phyloP scores from a whole-genome alignment of 1,284 basidiomycete species.

The Naganishia sp. region DNA sequence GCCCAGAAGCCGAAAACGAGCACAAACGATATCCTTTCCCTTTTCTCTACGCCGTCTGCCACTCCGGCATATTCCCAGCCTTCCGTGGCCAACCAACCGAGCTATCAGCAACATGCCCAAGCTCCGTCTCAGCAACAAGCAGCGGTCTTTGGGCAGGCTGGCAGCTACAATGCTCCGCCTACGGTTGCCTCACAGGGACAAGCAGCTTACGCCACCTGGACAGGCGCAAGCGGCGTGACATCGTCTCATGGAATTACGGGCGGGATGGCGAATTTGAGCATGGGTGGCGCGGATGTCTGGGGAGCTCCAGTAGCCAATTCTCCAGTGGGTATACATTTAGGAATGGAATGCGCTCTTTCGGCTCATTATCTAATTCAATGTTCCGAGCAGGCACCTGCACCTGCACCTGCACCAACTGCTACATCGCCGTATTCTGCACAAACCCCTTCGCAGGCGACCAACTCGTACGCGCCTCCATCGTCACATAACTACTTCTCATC shows the following conservation, averaged over 20 bases:
- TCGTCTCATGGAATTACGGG: neutral
- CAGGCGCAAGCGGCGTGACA: constrained; percentile 11
- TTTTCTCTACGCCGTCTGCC: constrained; percentile 47
- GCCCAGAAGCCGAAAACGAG: constrained; percentile 40
- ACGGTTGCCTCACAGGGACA: constrained; percentile 15
- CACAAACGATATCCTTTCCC: constrained; percentile 53
- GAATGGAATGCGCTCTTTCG: no score
- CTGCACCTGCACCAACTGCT: neutral
- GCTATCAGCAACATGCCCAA: constrained; percentile 7
- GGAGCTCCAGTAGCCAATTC: constrained; percentile 8
- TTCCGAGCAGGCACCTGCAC: neutral
- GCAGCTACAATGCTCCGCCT: constrained; percentile 20
- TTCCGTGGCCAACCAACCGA: neutral
- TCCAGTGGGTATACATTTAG: neutral
- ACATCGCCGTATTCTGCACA: neutral
- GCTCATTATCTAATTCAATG: no score
- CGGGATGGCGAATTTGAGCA: constrained; percentile 29
- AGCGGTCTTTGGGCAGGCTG: constrained; percentile 8
- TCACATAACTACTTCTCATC: constrained; percentile 31
- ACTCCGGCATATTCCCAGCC: constrained; percentile 33
- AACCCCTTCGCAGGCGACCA: neutral
- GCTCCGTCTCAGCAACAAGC: constrained; percentile 11
- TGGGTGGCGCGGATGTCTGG: constrained; percentile 33
- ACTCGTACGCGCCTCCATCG: neutral
- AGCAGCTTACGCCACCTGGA: constrained; percentile 27